Evolutionary conservation across 192 early-diverging fungal species (phyloP), one percentile per base, ranked within the genome.

Genomic region (Paraglomus occultum): DNA sequence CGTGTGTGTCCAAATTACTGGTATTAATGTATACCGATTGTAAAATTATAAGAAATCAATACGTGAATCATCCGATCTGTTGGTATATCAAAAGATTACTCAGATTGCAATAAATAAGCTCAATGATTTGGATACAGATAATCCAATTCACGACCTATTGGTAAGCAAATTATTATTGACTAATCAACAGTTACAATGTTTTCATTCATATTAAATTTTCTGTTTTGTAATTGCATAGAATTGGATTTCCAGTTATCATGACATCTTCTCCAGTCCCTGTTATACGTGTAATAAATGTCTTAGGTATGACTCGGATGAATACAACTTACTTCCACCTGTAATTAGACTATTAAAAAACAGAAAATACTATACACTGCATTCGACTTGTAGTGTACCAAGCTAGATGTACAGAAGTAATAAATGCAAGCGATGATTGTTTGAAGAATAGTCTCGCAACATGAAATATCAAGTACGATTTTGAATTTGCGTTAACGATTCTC

Each of bases 211-310:
- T 65, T 6, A 8, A 38, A 3, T 51, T 51, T 38, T 1, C 14
- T 15, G 42, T 51, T 14, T 64, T 31, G 2, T 40, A 20, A 10
- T n/a, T 22, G n/a, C 9, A 20, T 10, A 66, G 64, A 50, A 66
- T 51, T 66, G 64, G 64, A 66, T 66, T 31, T 51, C 38, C 39
- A 66, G 64, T 42, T 66, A 51, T 31, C 47, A 66, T 18, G 49
- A 66, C 51, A 42, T 66, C 12, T 39, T 15, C 42, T 47, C 64
- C 8, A 39, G 23, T 40, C 20, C 20, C 8, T 66, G 64, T 51
- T 38, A 43, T 18, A 39, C 31, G 14, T 66, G 64, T 51, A 42
- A 66, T 6, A 66, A 51, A 66, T 9, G 49, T 40, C 42, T 66
- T 40, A 22, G 20, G 39, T 51, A 51, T 52, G 64, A 66, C 20